These are phyloP conservation scores for Starmerella floricola DNA, from an alignment of 805 yeast genomes.

Conservation along the genomic window DNA sequence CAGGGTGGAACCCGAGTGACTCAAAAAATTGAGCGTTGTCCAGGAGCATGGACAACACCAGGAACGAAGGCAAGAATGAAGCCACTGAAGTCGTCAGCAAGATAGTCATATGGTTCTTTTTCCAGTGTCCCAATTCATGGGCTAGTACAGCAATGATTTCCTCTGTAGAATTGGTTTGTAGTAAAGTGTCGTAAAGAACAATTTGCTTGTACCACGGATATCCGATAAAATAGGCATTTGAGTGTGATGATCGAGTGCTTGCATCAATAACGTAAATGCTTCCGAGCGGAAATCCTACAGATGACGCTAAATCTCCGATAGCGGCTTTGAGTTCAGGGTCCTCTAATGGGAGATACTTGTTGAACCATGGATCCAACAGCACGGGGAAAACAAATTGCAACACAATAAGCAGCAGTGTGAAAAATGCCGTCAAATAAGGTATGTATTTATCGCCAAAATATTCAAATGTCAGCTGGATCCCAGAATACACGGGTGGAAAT, in stretches of 20 bases:
- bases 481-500: conserved; percentile 63
- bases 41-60: conserved; percentile 65
- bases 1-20: conserved; percentile 57
- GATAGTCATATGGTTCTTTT: conserved; percentile 40
- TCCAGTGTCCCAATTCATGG: conserved; percentile 98
- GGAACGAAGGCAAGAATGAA: conserved; percentile 57
- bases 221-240: conserved; percentile 91
- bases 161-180: conserved; percentile 57
- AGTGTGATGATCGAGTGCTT: conserved; percentile 86
- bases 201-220: conserved; percentile 94
- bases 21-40: conserved; percentile 64
- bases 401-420: conserved; percentile 58
- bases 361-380: conserved; percentile 81
- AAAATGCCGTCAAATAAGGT: conserved; percentile 61
- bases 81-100: no score
- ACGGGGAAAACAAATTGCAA: conserved; percentile 69
- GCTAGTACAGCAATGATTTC: conserved; percentile 90
- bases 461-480: conserved; percentile 66
- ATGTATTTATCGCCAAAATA: conserved; percentile 70
- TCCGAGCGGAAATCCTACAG: conserved; percentile 72
- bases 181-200: conserved; percentile 82
- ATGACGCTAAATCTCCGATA: conserved; percentile 65
- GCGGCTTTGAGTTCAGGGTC: conserved; percentile 74
- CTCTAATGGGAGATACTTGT: conserved; percentile 77
- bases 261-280: conserved; percentile 85